These are phyloP conservation scores for Phyllosticta citribraziliensis DNA, from an alignment of 2,329 filamentous ascomycete genomes.

Conservation along the genomic window DNA sequence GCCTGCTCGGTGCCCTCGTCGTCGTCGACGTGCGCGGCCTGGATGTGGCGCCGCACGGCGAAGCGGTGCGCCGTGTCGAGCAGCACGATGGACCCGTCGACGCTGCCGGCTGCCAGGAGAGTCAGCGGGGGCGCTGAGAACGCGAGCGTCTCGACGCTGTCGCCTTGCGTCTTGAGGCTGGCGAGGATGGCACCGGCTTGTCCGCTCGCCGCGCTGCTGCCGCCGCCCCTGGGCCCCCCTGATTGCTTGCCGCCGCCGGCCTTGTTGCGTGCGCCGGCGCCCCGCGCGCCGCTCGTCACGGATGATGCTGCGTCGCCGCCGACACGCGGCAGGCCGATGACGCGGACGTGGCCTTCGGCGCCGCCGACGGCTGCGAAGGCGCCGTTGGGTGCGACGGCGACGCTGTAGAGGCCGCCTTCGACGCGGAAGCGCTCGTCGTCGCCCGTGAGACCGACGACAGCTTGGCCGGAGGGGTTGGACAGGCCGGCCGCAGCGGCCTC, in stretches of 20 bases:
- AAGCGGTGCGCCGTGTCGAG: constrained; percentile 84
- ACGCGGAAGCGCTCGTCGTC: constrained; percentile 85
- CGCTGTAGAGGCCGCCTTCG: constrained; percentile 81
- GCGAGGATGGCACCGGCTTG: constrained; percentile 69
- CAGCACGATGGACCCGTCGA: constrained; percentile 64
- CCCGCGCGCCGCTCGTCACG: constrained; percentile 29
- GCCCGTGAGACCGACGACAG: constrained; percentile 66
- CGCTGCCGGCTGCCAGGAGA: constrained; percentile 52
- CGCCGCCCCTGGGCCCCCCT: constrained; percentile 23
- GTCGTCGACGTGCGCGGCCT: constrained; percentile 61
- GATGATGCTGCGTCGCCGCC: constrained; percentile 15
- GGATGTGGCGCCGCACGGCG: constrained; percentile 72
- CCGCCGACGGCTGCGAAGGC: constrained; percentile 78
- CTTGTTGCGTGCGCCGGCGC: constrained; percentile 40
- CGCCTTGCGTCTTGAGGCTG: constrained; percentile 66
- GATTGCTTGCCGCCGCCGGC: constrained; percentile 36
- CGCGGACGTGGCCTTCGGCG: constrained; percentile 73
- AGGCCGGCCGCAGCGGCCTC: constrained; percentile 58
- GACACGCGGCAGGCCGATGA: constrained; percentile 71
- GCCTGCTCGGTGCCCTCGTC: constrained; percentile 60
- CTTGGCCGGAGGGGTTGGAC: constrained; percentile 43
- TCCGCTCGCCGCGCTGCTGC: constrained; percentile 26
- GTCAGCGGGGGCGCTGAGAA: constrained; percentile 53
- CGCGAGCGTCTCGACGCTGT: constrained; percentile 68
- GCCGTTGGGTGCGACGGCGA: constrained; percentile 72